Evolutionary conservation across 805 yeast species (phyloP).

Genomic region (Pichia thaimueangensis): DNA sequence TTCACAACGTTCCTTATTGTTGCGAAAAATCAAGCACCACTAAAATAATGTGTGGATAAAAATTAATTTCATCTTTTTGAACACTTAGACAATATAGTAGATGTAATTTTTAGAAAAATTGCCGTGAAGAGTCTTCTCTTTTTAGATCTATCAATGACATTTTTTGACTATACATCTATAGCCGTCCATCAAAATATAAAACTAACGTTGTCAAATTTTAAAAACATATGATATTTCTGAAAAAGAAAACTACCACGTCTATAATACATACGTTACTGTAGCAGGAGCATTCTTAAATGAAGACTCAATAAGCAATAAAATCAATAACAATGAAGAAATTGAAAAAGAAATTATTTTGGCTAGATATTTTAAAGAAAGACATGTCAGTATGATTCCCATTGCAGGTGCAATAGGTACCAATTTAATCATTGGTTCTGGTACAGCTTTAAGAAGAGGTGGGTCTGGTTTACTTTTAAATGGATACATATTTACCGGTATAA

Average conservation of each 20-base stretch:
- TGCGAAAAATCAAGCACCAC: too few relatives aligned
- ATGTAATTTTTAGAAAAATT: too few relatives aligned
- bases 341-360: not conserved
- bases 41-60: too few relatives aligned
- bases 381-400: conserved; percentile 42
- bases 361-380: conserved; percentile 25
- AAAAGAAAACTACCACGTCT: not conserved
- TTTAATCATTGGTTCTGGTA: conserved; percentile 38
- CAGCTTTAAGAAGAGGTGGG: conserved; percentile 35
- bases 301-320: not conserved
- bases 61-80: too few relatives aligned
- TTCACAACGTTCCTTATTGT: too few relatives aligned
- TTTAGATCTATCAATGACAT: too few relatives aligned
- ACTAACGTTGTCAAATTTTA: too few relatives aligned
- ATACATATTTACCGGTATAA: conserved; percentile 36
- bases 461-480: conserved; percentile 37
- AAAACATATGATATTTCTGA: not conserved
- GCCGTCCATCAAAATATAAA: too few relatives aligned
- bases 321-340: not conserved
- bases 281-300: not conserved
- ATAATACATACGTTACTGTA: too few relatives aligned
- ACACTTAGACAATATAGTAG: too few relatives aligned
- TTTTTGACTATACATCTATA: too few relatives aligned
- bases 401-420: conserved; percentile 47
- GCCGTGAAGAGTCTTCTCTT: too few relatives aligned